phyloP scores from a whole-genome alignment of 2,329 filamentous ascomycete genomes.

The Clonostachys chloroleuca region DNA sequence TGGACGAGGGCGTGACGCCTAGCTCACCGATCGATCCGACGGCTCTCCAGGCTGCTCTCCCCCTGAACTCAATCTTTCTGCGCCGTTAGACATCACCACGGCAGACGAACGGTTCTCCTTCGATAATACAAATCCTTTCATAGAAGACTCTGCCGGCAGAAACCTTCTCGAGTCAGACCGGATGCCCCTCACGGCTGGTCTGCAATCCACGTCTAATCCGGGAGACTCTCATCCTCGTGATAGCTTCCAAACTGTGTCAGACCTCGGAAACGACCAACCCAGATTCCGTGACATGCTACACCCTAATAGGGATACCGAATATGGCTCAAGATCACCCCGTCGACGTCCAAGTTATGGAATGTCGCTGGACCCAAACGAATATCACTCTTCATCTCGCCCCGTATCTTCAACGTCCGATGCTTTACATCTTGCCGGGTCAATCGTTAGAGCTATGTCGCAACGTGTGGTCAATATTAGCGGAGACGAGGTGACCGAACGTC shows the following conservation, averaged over 20 bases:
- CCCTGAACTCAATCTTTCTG: slow-evolving; percentile 27
- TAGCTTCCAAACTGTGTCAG: slow-evolving; percentile 54
- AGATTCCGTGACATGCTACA: slow-evolving; percentile 48
- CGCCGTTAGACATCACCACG: neutral
- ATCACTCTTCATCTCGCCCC: slow-evolving; percentile 51
- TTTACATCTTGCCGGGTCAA: slow-evolving; percentile 66
- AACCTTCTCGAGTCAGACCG: slow-evolving; percentile 52
- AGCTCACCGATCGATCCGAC: slow-evolving; percentile 48
- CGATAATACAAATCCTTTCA: slow-evolving; percentile 17
- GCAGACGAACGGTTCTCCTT: neutral
- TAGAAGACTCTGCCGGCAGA: slow-evolving; percentile 20
- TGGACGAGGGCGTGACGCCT: slow-evolving; percentile 26
- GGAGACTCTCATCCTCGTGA: slow-evolving; percentile 38
- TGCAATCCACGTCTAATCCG: slow-evolving; percentile 42
- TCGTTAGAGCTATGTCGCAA: slow-evolving; percentile 86
- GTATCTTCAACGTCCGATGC: slow-evolving; percentile 52
- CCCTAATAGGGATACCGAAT: slow-evolving; percentile 51
- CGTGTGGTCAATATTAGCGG: slow-evolving; percentile 97
- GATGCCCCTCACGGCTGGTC: slow-evolving; percentile 50
- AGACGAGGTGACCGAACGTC: slow-evolving; percentile 78
- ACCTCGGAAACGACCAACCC: slow-evolving; percentile 50
- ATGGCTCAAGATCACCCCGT: slow-evolving; percentile 43
- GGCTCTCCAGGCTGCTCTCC: slow-evolving; percentile 49
- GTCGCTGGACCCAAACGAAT: slow-evolving; percentile 46
- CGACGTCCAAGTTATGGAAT: slow-evolving; percentile 50